These are phyloP conservation scores for Cylindrotheca closterium DNA, from an alignment of 108 stramenopile genomes.

Conservation along the genomic window DNA sequence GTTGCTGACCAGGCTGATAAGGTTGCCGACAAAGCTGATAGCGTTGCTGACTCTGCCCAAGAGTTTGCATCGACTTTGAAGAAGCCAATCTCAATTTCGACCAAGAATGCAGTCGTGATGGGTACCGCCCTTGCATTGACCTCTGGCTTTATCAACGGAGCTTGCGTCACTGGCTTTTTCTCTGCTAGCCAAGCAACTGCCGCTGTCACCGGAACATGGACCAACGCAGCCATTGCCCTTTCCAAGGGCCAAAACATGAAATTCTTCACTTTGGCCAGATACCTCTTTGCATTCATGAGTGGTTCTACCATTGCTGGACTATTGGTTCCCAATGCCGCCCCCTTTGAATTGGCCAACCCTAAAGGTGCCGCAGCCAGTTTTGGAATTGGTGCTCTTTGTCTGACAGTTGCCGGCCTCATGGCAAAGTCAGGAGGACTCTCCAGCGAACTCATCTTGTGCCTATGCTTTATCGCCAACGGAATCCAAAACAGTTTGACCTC, in stretches of 20 bases:
- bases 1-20: too few relatives aligned
- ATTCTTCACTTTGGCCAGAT: conserved; percentile 1
- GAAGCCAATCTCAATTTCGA: background rate
- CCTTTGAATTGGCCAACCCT: conserved; percentile 11
- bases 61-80: too few relatives aligned
- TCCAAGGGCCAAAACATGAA: conserved; percentile 23
- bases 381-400: conserved; percentile 4
- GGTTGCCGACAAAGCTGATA: too few relatives aligned
- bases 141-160: conserved; percentile 55
- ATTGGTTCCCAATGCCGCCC: conserved; percentile 28
- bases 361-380: conserved; percentile 9
- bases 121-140: conserved; percentile 21
- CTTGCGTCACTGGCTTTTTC: conserved; percentile 41
- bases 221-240: conserved; percentile 35
- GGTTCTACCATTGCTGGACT: conserved; percentile 31
- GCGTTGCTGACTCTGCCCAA: too few relatives aligned
- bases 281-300: conserved; percentile 15
- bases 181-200: conserved; percentile 25
- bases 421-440: background rate
- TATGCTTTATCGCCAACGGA: conserved; percentile 40
- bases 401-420: conserved; percentile 6
- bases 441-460: conserved; percentile 11
- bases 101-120: background rate
- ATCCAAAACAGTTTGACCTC: conserved; percentile 43
- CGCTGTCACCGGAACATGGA: conserved; percentile 54